A percentile compares a stretch with the other conserved stretches of the same genome.
These are phyloP conservation scores for Biancaea sappan DNA, from an alignment of 306 rosid genomes.

Conservation along the genomic window DNA sequence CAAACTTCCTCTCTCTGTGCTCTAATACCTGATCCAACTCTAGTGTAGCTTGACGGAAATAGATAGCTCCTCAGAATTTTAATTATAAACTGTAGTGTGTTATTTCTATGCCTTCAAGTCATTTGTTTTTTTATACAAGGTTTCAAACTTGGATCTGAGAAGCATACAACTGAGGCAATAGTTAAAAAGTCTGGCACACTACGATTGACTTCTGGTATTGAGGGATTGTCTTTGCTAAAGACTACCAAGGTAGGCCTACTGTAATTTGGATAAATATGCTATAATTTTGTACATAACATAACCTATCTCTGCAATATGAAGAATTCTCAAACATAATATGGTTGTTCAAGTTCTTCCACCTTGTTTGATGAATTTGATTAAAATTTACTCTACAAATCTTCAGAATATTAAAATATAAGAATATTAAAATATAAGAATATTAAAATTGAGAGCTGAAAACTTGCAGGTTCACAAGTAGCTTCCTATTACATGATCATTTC, in stretches of 20 bases:
- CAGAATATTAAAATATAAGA: not conserved
- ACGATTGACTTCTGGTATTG: slow-evolving; percentile 82
- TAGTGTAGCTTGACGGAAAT: slow-evolving; percentile 8
- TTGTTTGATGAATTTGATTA: not conserved
- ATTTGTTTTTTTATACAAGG: slow-evolving; percentile 51
- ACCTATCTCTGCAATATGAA: not conserved
- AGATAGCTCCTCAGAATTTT: slow-evolving; percentile 6
- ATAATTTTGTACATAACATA: not conserved
- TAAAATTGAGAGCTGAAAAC: not conserved
- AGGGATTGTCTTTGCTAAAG: slow-evolving; percentile 76
- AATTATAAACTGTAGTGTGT: slow-evolving; percentile 19
- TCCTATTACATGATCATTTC: not conserved
- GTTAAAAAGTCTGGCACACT: slow-evolving; percentile 69
- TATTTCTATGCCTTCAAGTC: not conserved
- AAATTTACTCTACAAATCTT: not conserved
- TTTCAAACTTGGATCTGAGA: slow-evolving; percentile 93
- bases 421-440: no score
- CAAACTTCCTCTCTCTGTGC: not conserved
- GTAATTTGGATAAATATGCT: not conserved
- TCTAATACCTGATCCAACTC: not conserved
- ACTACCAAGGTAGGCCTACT: slow-evolving; percentile 71
- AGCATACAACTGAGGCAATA: slow-evolving; percentile 75
- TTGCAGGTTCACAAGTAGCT: not conserved
- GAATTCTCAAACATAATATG: not conserved
- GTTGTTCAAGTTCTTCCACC: not conserved